Evolutionary conservation across 2,329 filamentous ascomycete species (phyloP).

Genomic region (Botrytis paeoniae): DNA sequence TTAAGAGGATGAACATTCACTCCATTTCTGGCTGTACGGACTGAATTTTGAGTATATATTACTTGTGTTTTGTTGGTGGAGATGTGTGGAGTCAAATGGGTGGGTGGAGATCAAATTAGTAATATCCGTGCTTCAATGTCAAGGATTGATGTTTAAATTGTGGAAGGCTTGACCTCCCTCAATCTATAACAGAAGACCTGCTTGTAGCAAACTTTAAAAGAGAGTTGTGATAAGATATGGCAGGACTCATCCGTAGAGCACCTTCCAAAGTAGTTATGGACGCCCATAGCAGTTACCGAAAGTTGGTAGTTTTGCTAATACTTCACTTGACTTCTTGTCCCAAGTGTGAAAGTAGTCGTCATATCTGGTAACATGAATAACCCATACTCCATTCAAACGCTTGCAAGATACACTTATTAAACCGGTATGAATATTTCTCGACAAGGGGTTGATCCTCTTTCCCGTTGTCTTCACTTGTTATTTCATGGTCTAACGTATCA

Average conservation of each 20-base stretch:
- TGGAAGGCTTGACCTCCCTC: too few relatives aligned
- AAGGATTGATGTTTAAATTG: not conserved
- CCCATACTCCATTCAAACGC: not conserved
- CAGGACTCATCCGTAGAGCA: not conserved
- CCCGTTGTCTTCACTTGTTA: not conserved
- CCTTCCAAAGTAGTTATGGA: not conserved
- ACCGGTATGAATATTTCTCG: not conserved
- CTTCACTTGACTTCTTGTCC: not conserved
- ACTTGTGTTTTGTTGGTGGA: not conserved
- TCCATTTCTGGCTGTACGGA: accelerated
- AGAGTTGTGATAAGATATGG: not conserved
- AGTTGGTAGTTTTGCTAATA: not conserved
- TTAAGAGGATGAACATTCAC: too few relatives aligned
- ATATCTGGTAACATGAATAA: not conserved
- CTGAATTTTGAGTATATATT: not conserved
- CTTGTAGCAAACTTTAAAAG: too few relatives aligned
- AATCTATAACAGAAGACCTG: not conserved
- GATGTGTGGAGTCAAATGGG: not conserved
- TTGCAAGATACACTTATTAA: not conserved
- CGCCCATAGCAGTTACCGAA: not conserved
- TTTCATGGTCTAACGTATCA: not conserved
- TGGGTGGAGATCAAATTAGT: not conserved
- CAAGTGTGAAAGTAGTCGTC: not conserved
- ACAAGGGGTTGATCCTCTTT: not conserved
- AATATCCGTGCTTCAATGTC: not conserved